Base-by-base conservation (phyloP, 2,329 filamentous ascomycete genomes). In the Albifimbria verrucaria region DNA sequence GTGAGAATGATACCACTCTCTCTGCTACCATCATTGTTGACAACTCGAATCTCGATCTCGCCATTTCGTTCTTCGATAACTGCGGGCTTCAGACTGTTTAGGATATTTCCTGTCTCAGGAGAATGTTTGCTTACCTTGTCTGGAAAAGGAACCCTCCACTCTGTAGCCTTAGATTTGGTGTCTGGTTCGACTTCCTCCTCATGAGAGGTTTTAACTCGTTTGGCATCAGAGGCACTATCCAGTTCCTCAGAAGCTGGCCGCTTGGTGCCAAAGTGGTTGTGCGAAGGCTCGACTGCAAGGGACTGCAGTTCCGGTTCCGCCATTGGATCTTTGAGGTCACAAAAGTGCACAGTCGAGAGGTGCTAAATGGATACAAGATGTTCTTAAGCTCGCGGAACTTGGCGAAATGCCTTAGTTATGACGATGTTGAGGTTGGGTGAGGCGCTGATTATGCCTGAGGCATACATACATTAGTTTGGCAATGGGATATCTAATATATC, bases 11-110 rank as follows among this genome's bases (percentile, higher is more conserved):
- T 92, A 56, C 90, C 85, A 69, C 87, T 92, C 65, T 94, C 89
- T 51, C 86, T 81, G 26, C 83, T 78, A 61, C 88, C 87, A 65
- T 96, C 92, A 65, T 96, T 96, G 77, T 96, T 96, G 62, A 96
- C 92, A 7, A 96, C 92, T 41, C 90, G 85, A 69, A 96, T 96
- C 68, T 96, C 90, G 59, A 96, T 96, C 55, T 93, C 88, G 62
- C 90, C 90, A 65, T 85, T 87, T 60, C 90, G 86, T 70, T 96
- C 92, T 73, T 96, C 92, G 56, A 92, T 78, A 3, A 94, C 92
- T 6, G 91, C 92, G 10, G 90, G 88, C 83, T 89, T 87, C 49
- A 51, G 20, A 6, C 21, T 15, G 18, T 11, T 43, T n/a, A 17
- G 43, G 9, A 20, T 24, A 21, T 6, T 11, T 11, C 22, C 10